Evolutionary conservation across 2,329 filamentous ascomycete species (phyloP).

Genomic region (Pseudogymnoascus pannorum): DNA sequence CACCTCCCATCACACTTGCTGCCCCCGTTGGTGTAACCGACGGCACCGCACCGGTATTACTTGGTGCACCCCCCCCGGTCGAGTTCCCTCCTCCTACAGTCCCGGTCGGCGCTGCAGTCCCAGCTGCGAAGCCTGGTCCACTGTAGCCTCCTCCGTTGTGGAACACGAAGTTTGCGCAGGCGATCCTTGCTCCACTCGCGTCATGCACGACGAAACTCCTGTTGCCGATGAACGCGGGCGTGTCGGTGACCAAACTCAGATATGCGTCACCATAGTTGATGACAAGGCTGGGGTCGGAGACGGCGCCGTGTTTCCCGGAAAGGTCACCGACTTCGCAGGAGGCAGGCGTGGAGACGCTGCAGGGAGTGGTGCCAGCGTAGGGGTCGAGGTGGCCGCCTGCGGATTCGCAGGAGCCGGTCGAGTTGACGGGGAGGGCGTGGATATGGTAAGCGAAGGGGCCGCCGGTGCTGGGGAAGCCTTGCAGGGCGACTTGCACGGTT

Average conservation of each 20-base stretch:
- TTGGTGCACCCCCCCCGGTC: too few relatives aligned
- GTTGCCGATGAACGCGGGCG: slow-evolving; percentile 55
- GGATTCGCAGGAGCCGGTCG: slow-evolving; percentile 62
- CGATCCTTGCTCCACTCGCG: slow-evolving; percentile 55
- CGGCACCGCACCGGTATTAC: too few relatives aligned
- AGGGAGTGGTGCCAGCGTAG: slow-evolving; percentile 50
- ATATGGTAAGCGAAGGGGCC: slow-evolving; percentile 69
- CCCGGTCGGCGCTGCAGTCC: too few relatives aligned
- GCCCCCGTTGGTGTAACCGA: too few relatives aligned
- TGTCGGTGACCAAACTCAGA: slow-evolving; percentile 44
- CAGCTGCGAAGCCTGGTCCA: too few relatives aligned
- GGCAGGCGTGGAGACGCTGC: slow-evolving; percentile 47
- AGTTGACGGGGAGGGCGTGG: slow-evolving; percentile 58
- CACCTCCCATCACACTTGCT: too few relatives aligned
- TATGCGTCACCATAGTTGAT: slow-evolving; percentile 49
- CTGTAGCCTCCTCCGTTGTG: not conserved
- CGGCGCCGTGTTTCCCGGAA: slow-evolving; percentile 63
- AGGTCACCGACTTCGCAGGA: slow-evolving; percentile 73
- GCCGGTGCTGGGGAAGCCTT: slow-evolving; percentile 48
- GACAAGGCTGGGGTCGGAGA: slow-evolving; percentile 43
- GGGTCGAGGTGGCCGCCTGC: slow-evolving; percentile 67
- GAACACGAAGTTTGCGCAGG: slow-evolving; percentile 53
- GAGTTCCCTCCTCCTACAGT: too few relatives aligned
- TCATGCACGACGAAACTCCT: slow-evolving; percentile 58
- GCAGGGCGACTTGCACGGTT: slow-evolving; percentile 48